Evolutionary conservation across 306 rosid species (phyloP), one percentile per base, ranked within the genome.

Genomic region (Canavalia gladiata): DNA sequence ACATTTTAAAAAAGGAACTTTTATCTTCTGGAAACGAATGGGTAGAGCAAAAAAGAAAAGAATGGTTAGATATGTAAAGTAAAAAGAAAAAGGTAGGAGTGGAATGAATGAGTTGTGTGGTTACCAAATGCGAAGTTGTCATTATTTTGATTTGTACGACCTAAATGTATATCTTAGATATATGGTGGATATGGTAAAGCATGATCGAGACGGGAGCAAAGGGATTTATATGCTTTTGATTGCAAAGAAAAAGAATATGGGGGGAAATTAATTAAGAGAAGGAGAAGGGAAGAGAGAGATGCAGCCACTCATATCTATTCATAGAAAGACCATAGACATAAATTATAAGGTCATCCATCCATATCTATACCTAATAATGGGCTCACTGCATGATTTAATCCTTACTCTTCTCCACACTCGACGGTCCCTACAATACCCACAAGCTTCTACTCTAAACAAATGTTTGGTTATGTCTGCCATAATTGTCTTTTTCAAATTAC

Each of bases 391-490:
- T 39, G 57, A 58, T 68, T 65, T 39, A 28, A 76, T 43, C 63
- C 74, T 59, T 46, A 8, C 47, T 57, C 76, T 75, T 62, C 51
- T 69, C 59, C 78, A 41, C 79, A 43, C 68, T n/a, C 10, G 33
- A 78, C 29, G 71, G 83, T 64, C 86, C 83, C 80, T 74, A 72
- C 79, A 42, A 31, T 43, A 64, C 78, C 55, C 52, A 50, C 56
- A 4, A 37, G 41, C 41, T 37, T 37, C 3, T 37, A 37, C 41
- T 2, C 3, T 37, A 4, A 37, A 37, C 41, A 37, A 4, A 77
- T 62, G 79, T 71, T 76, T 60, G 45, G 28, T 41, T 11, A n/a
- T 56, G 71, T 67, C 60, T 34, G 52, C 65, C 76, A 46, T 46
- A 18, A 1, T 43, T 51, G 68, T 67, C 54, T 47, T 4, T n/a